Evolutionary conservation across 306 rosid species (phyloP), one percentile per base, ranked within the genome.

Genomic region (Vachellia collinsii): DNA sequence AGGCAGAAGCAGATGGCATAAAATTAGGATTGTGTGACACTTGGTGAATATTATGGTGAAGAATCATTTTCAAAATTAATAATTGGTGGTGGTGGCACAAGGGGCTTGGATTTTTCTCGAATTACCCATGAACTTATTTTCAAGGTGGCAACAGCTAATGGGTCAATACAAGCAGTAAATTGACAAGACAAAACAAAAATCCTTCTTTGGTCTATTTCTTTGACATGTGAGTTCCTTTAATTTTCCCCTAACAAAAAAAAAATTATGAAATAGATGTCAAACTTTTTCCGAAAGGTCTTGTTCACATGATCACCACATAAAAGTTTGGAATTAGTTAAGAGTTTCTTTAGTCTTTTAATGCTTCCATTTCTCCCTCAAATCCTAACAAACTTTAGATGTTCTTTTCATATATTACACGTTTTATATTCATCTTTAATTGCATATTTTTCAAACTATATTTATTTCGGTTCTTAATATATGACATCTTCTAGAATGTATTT

Each of bases 51-150:
- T 63, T 77, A 41, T n/a, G 86, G 83, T 79, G 44, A 74, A 48
- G 58, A 72, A 66, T 76, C 79, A 38, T 75, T 85, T 82, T 82
- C 87, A 37, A 56, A 42, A 77, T 61, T 42, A 76, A 74, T 78
- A 68, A 77, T 29, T 29, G 34, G 34, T 78, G 74, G 22, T 7
- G 70, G 68, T 61, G 74, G 63, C 58, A 77, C 59, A 78, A 74
- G 48, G 65, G 43, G 8, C 8, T 23, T 59, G 38, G 66, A 59
- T 23, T 37, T 59, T 16, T 9, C 1, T 56, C 34, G 1, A 29
- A 29, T 29, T 29, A 65, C 74, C 77, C 47, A 80, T 23, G 72
- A 77, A 29, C 77, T 79, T 56, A 53, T 61, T 83, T 63, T 72
- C 79, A 72, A 78, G 76, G 82, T 79, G 86, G 58, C 72, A 56